Base-by-base conservation (phyloP, 257 asterid species). In the Ballota nigra region DNA sequence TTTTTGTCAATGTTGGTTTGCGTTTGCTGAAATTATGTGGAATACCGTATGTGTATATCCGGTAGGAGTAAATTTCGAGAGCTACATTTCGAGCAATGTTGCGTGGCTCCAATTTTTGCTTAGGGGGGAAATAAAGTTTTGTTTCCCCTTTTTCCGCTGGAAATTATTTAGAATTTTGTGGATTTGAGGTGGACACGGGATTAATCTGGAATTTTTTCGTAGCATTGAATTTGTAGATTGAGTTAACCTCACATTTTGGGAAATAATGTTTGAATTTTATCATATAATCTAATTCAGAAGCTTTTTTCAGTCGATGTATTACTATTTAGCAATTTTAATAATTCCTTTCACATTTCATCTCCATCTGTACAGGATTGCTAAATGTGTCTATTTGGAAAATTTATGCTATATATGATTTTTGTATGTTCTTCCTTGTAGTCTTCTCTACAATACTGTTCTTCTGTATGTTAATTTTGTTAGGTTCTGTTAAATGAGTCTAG, bases 41-140 rank as follows among this genome's bases (percentile, higher is more conserved):
- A 28, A 13, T 47, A 49, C 51, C 38, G 41, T 57, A 3, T 71
- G 10, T 49, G 12, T 51, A 8, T 38, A 20, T 60, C 41, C 2
- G 9, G 72, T 52, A 3, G 56, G 19, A 65, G 63, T 73, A 11
- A 71, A 65, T 59, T 71, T 49, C 69, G 1, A 1, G 68, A 74
- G 80, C 80, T 81, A 51, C 80, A 81, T 74, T 74, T 66, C 34
- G 62, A 72, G 73, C 70, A 23, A 66, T 57, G 70, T 56, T 76
- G 78, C 40, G 34, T 15, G 80, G 49, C 60, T 71, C 53, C 63
- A 13, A 41, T 49, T 77, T 51, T 20, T 34, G 59, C 31, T 66
- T 61, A 53, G 18, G 18, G 6, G 26, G 65, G 59, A 15, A 53
- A 34, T 61, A 47, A 11, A 20, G 4, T 41, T 66, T 7, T 5